These are phyloP conservation scores for Debaryomyces castellii DNA, from an alignment of 805 yeast species.

Conservation along the genomic window DNA sequence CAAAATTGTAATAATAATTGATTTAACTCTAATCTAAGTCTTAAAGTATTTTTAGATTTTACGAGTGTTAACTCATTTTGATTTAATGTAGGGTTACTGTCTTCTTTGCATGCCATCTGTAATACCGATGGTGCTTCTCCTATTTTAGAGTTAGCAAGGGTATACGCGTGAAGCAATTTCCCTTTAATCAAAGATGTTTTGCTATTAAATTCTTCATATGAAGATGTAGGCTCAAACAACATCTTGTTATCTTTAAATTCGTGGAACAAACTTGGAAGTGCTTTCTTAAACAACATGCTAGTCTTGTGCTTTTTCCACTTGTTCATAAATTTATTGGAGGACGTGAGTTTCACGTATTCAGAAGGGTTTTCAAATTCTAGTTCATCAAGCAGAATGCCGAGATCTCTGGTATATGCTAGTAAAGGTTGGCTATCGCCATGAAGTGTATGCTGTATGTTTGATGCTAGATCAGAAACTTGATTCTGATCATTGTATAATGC, in stretches of 20 bases:
- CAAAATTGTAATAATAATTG: conserved; percentile 41
- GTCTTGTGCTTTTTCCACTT: conserved; percentile 15
- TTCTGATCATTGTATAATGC: conserved; percentile 32
- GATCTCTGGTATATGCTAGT: conserved; percentile 3
- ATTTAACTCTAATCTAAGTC: conserved; percentile 38
- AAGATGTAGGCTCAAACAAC: conserved; percentile 38
- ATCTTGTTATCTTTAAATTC: conserved; percentile 27
- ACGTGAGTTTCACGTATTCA: conserved; percentile 5
- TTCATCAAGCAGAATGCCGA: background rate
- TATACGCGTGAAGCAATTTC: conserved; percentile 21
- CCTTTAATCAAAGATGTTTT: conserved; percentile 19
- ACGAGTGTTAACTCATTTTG: conserved; percentile 19
- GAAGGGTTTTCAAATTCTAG: background rate
- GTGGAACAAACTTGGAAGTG: conserved; percentile 17
- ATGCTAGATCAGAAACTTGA: conserved; percentile 15
- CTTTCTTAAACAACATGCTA: conserved; percentile 3
- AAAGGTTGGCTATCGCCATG: background rate
- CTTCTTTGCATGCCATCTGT: conserved; percentile 23
- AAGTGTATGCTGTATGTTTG: background rate
- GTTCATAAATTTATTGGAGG: conserved; percentile 17
- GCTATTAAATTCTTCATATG: conserved; percentile 15
- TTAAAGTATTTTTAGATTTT: conserved; percentile 31
- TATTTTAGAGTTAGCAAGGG: conserved; percentile 27
- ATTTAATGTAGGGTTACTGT: conserved; percentile 9
- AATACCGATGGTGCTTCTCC: conserved; percentile 39